Percentiles rank a stretch among this genome's conserved stretches.
phyloP scores from a whole-genome alignment of 148 eudicot genomes.

The Limonium bicolor region DNA sequence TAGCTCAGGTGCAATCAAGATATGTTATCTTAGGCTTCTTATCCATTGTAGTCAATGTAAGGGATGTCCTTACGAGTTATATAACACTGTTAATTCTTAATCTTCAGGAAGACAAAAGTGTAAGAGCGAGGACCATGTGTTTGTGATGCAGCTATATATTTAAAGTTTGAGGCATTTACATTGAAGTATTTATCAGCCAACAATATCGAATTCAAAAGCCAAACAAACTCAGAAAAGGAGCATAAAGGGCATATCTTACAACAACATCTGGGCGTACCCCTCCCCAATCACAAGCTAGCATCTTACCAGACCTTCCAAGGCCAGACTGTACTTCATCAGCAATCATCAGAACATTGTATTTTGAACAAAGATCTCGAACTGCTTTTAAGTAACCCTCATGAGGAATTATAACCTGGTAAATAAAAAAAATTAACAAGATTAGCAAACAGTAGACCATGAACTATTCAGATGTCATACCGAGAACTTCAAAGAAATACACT shows the following conservation, averaged over 20 bases:
- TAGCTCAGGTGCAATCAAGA: no score
- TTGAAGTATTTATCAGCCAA: no score
- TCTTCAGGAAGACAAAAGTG: no score
- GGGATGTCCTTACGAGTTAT: no score
- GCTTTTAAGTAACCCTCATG: slow-evolving; percentile 81
- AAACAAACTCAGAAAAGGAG: not conserved
- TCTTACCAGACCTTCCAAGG: slow-evolving; percentile 84
- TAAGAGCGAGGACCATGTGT: no score
- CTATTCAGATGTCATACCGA: no score
- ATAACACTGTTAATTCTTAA: no score
- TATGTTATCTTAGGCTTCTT: no score
- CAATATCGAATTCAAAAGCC: not conserved
- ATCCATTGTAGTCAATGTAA: no score
- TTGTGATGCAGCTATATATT: no score
- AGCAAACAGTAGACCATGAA: not conserved
- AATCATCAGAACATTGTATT: slow-evolving; percentile 72
- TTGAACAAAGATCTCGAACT: slow-evolving; percentile 88
- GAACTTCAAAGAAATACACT: no score
- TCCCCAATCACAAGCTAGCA: slow-evolving; percentile 98
- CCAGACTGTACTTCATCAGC: slow-evolving; percentile 99
- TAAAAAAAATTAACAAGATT: slow-evolving; percentile 2
- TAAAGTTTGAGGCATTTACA: no score
- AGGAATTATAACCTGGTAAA: slow-evolving; percentile 72
- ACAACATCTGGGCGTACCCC: slow-evolving; percentile 76
- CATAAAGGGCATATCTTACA: slow-evolving; percentile 23